These are phyloP conservation scores for Lactifluus hygrophoroides DNA, from an alignment of 768 basidiomycete species.

Conservation along the genomic window DNA sequence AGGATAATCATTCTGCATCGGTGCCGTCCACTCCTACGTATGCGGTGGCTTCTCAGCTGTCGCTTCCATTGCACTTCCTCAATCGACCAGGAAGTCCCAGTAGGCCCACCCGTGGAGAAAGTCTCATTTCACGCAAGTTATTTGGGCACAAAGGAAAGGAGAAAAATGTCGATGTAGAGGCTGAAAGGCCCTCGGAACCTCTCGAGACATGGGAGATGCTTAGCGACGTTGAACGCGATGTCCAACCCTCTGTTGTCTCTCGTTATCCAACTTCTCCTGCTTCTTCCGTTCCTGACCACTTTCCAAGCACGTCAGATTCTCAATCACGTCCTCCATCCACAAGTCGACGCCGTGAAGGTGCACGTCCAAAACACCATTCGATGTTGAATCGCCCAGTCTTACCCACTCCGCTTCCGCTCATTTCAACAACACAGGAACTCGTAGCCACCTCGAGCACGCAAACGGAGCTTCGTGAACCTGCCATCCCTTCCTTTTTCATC, in stretches of 20 bases:
- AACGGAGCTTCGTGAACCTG: background rate
- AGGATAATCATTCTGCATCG: slow-evolving; percentile 16
- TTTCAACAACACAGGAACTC: background rate
- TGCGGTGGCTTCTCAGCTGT: slow-evolving; percentile 17
- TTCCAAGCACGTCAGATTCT: background rate
- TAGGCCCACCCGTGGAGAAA: slow-evolving; percentile 13
- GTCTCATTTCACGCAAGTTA: slow-evolving; percentile 14
- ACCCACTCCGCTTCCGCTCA: slow-evolving; percentile 2
- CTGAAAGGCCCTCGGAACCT: slow-evolving; percentile 9
- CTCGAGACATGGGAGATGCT: slow-evolving; percentile 20
- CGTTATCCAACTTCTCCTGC: background rate
- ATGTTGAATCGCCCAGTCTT: slow-evolving; percentile 6
- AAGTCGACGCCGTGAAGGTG: background rate
- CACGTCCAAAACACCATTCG: slow-evolving; percentile 17
- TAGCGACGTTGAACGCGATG: slow-evolving; percentile 12
- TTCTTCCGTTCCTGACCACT: background rate
- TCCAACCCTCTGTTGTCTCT: background rate
- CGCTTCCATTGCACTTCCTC: slow-evolving; percentile 16
- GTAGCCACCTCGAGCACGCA: background rate
- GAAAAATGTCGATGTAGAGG: background rate
- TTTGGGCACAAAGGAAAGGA: slow-evolving; percentile 21
- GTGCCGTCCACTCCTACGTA: slow-evolving; percentile 20
- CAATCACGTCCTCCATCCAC: background rate
- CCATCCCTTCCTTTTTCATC: background rate
- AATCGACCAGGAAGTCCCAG: slow-evolving; percentile 14